Base-by-base conservation (phyloP, 2,329 filamentous ascomycete species). In the Biscogniauxia sp. region DNA sequence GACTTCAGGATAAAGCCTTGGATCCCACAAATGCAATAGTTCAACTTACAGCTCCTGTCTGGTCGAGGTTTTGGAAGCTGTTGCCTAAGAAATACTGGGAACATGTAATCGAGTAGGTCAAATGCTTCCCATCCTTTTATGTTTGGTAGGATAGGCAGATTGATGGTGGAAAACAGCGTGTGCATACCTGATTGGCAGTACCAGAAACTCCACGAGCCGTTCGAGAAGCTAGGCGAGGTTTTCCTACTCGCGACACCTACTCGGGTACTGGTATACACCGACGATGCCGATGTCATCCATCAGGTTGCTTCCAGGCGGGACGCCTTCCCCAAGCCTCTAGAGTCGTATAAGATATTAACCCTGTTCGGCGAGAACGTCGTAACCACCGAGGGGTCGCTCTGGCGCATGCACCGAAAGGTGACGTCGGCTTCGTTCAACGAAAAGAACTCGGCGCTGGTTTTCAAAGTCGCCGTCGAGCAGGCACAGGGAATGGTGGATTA, bases 361-460 rank as follows among this genome's bases (percentile, higher is more conserved):
- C 77, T 89, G 28, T 93, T 89, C 72, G 91, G 91, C 25, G 81
- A 84, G 58, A 94, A 92, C 70, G 81, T 93, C 2, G 76, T 93
- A 20, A 86, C 85, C 0, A 87, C 87, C 1, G 90, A 93, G 73
- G 89, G 89, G 0, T 71, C 78, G 1, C 74, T 82, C 37, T 94
- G 90, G 91, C 86, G 87, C 41, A 81, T 85, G 74, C 90, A 94
- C 72, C 84, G 90, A 62, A 92, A 89, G 74, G 82, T 88, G 52
- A 89, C 87, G 0, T 84, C 87, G 20, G 85, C 89, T 0, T 85
- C 85, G 5, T 93, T 94, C 74, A 91, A 88, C 61, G 91, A 94
- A 76, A 87, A 84, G 75, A 94, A 92, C 73, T 88, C 91, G 59
- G 80, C 82, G 13, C 73, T 90, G 20, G 86, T 90, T 1, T 91